Evolutionary conservation across 1,139 yeast genomes (phyloP), one percentile per base, ranked within the genome.

Genomic region (Kodamaea ohmeri): DNA sequence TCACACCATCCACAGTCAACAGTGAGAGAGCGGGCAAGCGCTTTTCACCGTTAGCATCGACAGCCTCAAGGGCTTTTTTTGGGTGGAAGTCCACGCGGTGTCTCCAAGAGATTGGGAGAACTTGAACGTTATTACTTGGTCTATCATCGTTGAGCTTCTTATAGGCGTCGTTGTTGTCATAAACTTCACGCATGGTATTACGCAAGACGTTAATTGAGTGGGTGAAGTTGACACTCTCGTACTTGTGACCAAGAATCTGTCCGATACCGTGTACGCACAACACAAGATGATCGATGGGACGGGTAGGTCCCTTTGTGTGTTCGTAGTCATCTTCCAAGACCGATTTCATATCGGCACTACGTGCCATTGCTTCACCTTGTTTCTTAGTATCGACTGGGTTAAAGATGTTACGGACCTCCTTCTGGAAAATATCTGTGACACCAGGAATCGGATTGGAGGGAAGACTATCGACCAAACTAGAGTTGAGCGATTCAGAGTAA

Each of bases 251-350:
- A 42, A 92, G 67, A 29, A 83, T 79, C 58, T 92, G 98, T 1
- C 97, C 97, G 46, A 92, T 87, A 0, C 98, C 97, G 59, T 92
- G 98, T 33, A 90, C 75, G 47, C 95, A 92, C 13, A 92, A 66
- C 1, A 90, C 76, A 40, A 92, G 62, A 60, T 92, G 97, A 36
- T 87, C 89, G 13, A 89, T 71, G 21, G 77, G 68, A 42, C 95
- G 63, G 2, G 22, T 21, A 3, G 26, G 28, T 9, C 39, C 33
- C 22, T 27, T 25, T 20, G 29, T 29, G 28, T 25, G 28, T 21
- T 72, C 65, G 49, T 68, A 78, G 52, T 80, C 88, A 6, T 69
- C 58, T 47, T 76, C 80, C 45, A 80, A 58, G 35, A 73, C 75
- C 11, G 60, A 51, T 43, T 73, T 69, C 64, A 44, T 39, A 6